Conservation (phyloP, 768 basidiomycete species). For the Phylloporus arenicola region DNA sequence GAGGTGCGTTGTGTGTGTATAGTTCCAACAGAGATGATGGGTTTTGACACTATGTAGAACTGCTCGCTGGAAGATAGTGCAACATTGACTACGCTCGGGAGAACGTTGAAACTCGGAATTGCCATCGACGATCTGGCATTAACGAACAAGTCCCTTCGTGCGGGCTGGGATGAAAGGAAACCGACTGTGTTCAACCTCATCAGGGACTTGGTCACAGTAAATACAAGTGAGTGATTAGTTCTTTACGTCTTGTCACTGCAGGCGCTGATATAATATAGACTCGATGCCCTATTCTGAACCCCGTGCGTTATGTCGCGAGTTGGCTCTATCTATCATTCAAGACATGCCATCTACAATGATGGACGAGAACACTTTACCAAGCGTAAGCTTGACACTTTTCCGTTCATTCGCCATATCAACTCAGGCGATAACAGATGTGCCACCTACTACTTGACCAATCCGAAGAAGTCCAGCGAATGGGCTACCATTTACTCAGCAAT, state of each 20-base stretch:
- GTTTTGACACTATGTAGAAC: conserved; percentile 40
- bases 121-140: conserved; percentile 62
- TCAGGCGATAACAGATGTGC: conserved; percentile 52
- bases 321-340: conserved; percentile 64
- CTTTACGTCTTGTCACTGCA: neutral
- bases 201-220: conserved; percentile 51
- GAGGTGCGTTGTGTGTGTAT: conserved; percentile 52
- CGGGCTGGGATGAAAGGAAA: conserved; percentile 60
- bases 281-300: conserved; percentile 44
- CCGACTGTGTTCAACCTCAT: conserved; percentile 51
- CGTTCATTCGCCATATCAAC: neutral
- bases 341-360: conserved; percentile 59
- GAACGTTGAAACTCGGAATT: conserved; percentile 64
- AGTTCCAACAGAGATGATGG: neutral
- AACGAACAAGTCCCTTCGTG: conserved; percentile 70
- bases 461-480: conserved; percentile 66
- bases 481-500: conserved; percentile 64
- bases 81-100: conserved; percentile 58
- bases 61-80: conserved; percentile 53
- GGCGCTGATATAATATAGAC: conserved; percentile 2
- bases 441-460: conserved; percentile 66
- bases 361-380: conserved; percentile 56
- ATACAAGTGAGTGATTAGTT: conserved; percentile 41
- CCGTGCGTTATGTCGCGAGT: conserved; percentile 59
- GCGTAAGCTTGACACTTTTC: conserved; percentile 36